A percentile compares a stretch with the other conserved stretches of the same genome.
These are phyloP conservation scores for Axilococcus clingmanii DNA, from an alignment of 139 green algal genomes.

Conservation along the genomic window DNA sequence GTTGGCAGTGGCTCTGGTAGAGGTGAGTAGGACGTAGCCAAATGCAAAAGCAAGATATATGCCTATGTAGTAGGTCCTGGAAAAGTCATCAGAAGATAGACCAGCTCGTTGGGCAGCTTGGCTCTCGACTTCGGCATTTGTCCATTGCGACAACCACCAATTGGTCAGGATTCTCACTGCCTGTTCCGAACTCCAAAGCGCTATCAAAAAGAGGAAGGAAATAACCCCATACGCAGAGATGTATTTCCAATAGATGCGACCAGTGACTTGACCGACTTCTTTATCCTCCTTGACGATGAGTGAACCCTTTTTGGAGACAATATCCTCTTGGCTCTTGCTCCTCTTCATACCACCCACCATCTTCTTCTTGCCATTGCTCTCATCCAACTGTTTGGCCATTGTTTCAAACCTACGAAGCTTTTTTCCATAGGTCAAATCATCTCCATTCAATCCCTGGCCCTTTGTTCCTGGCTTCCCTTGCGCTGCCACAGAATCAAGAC, in stretches of 20 bases:
- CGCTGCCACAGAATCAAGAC: no score
- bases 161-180: slow-evolving; percentile 34
- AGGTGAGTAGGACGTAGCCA: slow-evolving; percentile 23
- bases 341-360: neutral
- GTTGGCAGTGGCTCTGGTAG: slow-evolving; percentile 22
- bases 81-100: neutral
- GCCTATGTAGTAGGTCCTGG: slow-evolving; percentile 21
- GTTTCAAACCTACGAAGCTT: slow-evolving; percentile 13
- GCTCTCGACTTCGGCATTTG: slow-evolving; percentile 15
- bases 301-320: slow-evolving; percentile 6
- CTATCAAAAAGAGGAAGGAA: slow-evolving; percentile 14
- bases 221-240: slow-evolving; percentile 27
- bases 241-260: slow-evolving; percentile 26
- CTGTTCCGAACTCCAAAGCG: slow-evolving; percentile 36
- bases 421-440: slow-evolving; percentile 4
- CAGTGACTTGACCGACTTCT: slow-evolving; percentile 17
- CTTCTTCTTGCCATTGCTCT: neutral
- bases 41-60: slow-evolving; percentile 40
- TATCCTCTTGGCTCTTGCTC: neutral
- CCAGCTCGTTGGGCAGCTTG: neutral
- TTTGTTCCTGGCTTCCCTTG: no score
- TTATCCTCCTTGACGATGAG: slow-evolving; percentile 27
- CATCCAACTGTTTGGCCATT: slow-evolving; percentile 9
- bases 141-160: slow-evolving; percentile 39
- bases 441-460: no score